These are phyloP conservation scores for Amanita pallidorosea DNA, from an alignment of 768 basidiomycete genomes.

Conservation along the genomic window DNA sequence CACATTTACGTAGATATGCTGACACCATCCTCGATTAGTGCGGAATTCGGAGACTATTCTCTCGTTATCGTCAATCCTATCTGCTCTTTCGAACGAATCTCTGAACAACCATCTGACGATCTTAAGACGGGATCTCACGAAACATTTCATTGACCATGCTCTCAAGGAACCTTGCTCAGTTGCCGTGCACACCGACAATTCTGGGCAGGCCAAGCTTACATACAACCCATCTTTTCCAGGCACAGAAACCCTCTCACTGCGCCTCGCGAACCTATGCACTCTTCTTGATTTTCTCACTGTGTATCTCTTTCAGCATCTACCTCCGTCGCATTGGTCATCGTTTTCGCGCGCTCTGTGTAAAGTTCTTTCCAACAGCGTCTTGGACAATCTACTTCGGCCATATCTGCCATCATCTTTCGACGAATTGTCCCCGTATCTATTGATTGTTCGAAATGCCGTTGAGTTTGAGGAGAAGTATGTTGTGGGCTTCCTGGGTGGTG, in stretches of 20 bases:
- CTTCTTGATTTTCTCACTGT: constrained; percentile 54
- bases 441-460: constrained; percentile 45
- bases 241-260: constrained; percentile 23
- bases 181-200: constrained; percentile 19
- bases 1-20: not conserved
- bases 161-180: constrained; percentile 43
- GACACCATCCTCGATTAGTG: constrained; percentile 27
- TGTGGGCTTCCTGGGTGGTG: constrained; percentile 36
- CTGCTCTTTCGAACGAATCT: constrained; percentile 45
- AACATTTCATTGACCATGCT: constrained; percentile 47
- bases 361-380: constrained; percentile 46
- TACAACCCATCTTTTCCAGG: constrained; percentile 34
- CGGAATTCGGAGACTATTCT: constrained; percentile 42
- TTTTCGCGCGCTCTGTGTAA: constrained; percentile 53
- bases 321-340: constrained; percentile 27
- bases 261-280: constrained; percentile 44
- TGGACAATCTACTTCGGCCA: constrained; percentile 58
- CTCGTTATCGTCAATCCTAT: constrained; percentile 41
- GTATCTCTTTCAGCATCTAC: constrained; percentile 47
- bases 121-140: constrained; percentile 53
- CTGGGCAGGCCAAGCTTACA: constrained; percentile 29
- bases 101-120: constrained; percentile 46
- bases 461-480: constrained; percentile 54
- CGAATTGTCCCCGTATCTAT: constrained; percentile 51
- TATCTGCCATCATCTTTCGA: constrained; percentile 58